Base-by-base conservation (phyloP, 768 basidiomycete species). In the Gautieria morchelliformis region DNA sequence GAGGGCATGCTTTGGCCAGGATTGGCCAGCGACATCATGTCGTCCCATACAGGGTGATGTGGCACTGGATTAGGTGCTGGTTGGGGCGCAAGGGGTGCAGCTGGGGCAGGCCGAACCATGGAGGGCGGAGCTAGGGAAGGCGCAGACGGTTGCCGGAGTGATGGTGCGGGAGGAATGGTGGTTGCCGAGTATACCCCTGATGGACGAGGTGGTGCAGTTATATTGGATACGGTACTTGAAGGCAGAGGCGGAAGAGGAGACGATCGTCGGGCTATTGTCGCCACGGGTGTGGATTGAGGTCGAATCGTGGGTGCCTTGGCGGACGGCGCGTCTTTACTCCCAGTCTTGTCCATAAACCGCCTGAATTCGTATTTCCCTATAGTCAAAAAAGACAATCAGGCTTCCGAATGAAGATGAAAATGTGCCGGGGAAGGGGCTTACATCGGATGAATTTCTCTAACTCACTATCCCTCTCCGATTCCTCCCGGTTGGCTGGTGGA, bases 391-490 rank as follows among this genome's bases (percentile, higher is more conserved):
- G 57, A 54, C 59, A 59, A 27, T 40, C 20, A 53, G n/a, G 24
- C 27, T 22, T 4, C 9, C 9, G 30, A 40, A 30, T 52, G 15
- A 54, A 35, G 17, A 9, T 33, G 22, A 35, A 47, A 54, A 47
- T 54, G 53, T 52, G n/a, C 49, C 40, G 9, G 19, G 44, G 33
- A 42, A 19, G 47, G 55, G 35, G 75, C 79, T 70, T 73, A 88
- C 89, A 76, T 58, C 94, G 81, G 60, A 97, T 93, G 72, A 83
- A 96, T 65, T 82, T 84, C 69, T 97, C 94, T 45, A 97, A 78
- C 59, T 97, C 93, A 48, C 87, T 86, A 66, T 95, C 92, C 32
- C 93, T 78, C 64, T 89, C 88, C 1, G 78, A 75, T 52, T 91
- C 89, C 41, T 85, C 80, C 65, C 86, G 74, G 61, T 85, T 86